Percentiles rank a stretch among this genome's conserved stretches.
These are phyloP conservation scores for Raphidocelis subcapitata DNA, from an alignment of 139 green algal genomes.

Conservation along the genomic window DNA sequence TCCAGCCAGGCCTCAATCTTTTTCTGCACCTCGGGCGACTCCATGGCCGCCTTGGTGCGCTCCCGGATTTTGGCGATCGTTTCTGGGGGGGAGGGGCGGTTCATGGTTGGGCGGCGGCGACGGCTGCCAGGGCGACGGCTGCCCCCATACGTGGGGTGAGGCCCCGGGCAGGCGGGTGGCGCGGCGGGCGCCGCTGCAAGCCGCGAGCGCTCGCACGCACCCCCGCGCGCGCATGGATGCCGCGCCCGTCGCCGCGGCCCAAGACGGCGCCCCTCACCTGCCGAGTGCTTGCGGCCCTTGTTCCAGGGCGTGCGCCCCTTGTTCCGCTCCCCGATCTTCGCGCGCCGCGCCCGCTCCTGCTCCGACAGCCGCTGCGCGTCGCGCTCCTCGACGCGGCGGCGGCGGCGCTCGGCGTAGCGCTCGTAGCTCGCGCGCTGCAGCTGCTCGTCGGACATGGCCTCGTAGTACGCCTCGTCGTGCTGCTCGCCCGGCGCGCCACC, in stretches of 20 bases:
- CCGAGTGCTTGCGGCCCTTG: slow-evolving; percentile 52
- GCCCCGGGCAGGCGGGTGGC: no score
- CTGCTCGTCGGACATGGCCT: not conserved
- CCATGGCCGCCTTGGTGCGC: slow-evolving; percentile 32
- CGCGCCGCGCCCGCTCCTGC: slow-evolving; percentile 42
- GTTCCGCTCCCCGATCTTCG: slow-evolving; percentile 58
- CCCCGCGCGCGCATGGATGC: no score
- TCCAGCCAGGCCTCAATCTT: slow-evolving; percentile 20
- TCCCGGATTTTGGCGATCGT: slow-evolving; percentile 36
- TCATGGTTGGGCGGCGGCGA: not conserved
- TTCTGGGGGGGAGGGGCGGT: slow-evolving; percentile 5
- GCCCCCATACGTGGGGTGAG: no score
- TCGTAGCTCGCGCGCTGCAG: not conserved
- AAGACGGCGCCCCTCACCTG: slow-evolving; percentile 39
- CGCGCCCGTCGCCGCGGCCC: no score
- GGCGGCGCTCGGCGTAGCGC: not conserved
- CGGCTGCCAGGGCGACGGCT: no score
- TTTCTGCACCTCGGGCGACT: slow-evolving; percentile 18
- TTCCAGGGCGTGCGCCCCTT: slow-evolving; percentile 62
- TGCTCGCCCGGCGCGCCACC: not conserved
- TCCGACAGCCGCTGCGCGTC: slow-evolving; percentile 17
- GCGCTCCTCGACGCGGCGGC: not conserved
- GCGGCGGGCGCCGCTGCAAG: no score
- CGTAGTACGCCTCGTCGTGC: not conserved
- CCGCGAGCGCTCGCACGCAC: no score